phyloP scores from a whole-genome alignment of 2,329 filamentous ascomycete genomes.

The Plenodomus biglobosus region DNA sequence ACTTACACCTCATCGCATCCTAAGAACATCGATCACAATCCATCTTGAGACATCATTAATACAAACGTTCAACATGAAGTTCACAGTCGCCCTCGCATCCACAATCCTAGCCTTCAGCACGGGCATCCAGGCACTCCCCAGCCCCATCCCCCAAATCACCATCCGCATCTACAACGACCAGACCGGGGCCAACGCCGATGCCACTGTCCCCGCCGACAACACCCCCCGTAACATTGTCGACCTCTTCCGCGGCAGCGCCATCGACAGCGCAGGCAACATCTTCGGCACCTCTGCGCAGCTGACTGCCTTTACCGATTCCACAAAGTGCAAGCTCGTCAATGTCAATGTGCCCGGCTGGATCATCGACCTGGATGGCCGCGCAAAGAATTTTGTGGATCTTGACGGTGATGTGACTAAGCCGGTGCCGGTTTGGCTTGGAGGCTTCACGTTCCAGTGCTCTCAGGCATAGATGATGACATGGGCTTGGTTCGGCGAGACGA shows the following conservation, averaged over 20 bases:
- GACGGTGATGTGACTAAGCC: constrained; percentile 13
- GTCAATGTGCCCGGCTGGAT: constrained; percentile 1
- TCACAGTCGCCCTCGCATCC: constrained; percentile 13
- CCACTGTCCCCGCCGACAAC: constrained; percentile 9
- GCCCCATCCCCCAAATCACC: constrained; percentile 5
- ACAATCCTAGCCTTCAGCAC: constrained; percentile 9
- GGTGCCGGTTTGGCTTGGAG: constrained; percentile 12
- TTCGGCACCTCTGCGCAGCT: constrained; percentile 17
- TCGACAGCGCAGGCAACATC: constrained; percentile 7
- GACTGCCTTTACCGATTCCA: constrained; percentile 10
- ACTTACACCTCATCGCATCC: neutral
- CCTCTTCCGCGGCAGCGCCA: constrained; percentile 11
- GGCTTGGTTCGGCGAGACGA: too few species aligned
- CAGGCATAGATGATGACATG: constrained; percentile 3
- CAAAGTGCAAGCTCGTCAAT: constrained; percentile 13
- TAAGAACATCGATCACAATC: neutral
- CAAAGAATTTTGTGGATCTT: constrained; percentile 15
- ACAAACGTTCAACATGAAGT: constrained; percentile 13
- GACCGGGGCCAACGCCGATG: constrained; percentile 7
- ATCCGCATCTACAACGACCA: constrained; percentile 13
- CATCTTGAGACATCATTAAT: neutral
- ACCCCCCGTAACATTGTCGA: constrained; percentile 1
- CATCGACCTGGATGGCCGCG: constrained; percentile 14
- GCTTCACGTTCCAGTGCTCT: constrained; percentile 15
- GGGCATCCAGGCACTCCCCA: constrained; percentile 5